Evolutionary conservation across 176 grass and related monocot genomes (phyloP), one percentile per base, ranked within the genome.

Genomic region (Phoenix dactylifera): DNA sequence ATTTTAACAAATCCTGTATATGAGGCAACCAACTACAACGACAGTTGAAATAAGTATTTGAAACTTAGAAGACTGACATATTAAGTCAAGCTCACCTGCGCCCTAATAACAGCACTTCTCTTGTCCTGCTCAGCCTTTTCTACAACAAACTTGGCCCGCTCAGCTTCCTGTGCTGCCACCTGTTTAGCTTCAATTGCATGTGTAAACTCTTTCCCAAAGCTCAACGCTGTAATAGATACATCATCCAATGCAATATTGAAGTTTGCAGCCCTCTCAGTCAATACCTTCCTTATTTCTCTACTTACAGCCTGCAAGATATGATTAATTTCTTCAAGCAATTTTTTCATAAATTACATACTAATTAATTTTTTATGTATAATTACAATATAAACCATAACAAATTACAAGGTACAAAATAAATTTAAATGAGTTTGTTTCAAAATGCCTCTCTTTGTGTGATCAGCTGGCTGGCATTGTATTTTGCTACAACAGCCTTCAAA

Each of bases 131-230:
- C 86, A 16, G 83, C 83, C 29, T 95, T 95, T 53, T 89, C 86
- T 64, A 95, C 86, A 58, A 82, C 72, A 30, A 95, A 95, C 67
- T 95, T 95, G 26, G 90, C 90, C 64, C 77, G 79, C 70, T 95
- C 86, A 57, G 77, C 90, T 22, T 95, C 90, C 57, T 89, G 90
- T 18, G 90, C 90, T 66, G 92, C 92, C 59, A 96, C 92, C 75
- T 96, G 92, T 62, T 96, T 96, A 32, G 92, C 81, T 84, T 98
- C 88, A 67, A 98, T 92, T 44, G 93, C 93, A 83, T 81, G 73
- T 24, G 93, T 92, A 22, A 98, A 98, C 81, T 92, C 93, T 59
- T 83, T 97, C 29, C 87, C 87, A 69, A 92, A 97, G 70, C 87
- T 85, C 50, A 92, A 76, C 54, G 77, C 87, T 24, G 91, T 96